phyloP scores from a whole-genome alignment of 1,139 yeast genomes.

The Magnusiomyces sp. region DNA sequence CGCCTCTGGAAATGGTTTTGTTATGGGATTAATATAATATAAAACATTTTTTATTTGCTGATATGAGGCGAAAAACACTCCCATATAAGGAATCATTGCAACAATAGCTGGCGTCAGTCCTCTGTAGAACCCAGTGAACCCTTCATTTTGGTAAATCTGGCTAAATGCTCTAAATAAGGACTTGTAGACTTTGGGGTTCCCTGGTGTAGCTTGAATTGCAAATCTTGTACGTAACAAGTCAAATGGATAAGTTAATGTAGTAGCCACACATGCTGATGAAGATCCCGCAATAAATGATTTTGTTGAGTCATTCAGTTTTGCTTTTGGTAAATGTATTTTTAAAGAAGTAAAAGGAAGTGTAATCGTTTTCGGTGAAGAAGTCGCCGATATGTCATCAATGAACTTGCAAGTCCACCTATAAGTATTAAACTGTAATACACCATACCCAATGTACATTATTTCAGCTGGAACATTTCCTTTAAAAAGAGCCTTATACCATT shows the following conservation, averaged over 20 bases:
- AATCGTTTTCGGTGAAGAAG: slow-evolving; percentile 22
- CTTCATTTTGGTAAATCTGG: slow-evolving; percentile 42
- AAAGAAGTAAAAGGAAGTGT: too few relatives aligned
- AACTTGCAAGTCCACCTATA: slow-evolving; percentile 48
- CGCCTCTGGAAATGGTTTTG: slow-evolving; percentile 6
- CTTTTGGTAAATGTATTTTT: too few relatives aligned
- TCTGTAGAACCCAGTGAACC: slow-evolving; percentile 49
- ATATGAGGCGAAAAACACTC: slow-evolving; percentile 62
- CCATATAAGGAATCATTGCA: slow-evolving; percentile 59
- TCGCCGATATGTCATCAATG: too few relatives aligned
- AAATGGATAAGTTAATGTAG: slow-evolving; percentile 72
- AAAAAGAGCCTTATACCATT: slow-evolving; percentile 51
- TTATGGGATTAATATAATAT: slow-evolving; percentile 9
- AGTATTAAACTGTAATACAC: slow-evolving; percentile 75
- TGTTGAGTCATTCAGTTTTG: slow-evolving; percentile 35
- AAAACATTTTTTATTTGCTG: slow-evolving; percentile 29
- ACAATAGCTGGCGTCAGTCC: slow-evolving; percentile 58
- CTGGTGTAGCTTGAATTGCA: slow-evolving; percentile 38
- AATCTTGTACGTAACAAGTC: slow-evolving; percentile 79
- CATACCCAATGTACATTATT: slow-evolving; percentile 71
- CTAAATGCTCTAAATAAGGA: slow-evolving; percentile 40
- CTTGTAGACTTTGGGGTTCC: slow-evolving; percentile 41
- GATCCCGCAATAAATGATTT: slow-evolving; percentile 65
- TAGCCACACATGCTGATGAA: slow-evolving; percentile 67
- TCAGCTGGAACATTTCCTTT: slow-evolving; percentile 95